Evolutionary conservation across 164 flowering plant genomes (phyloP).

Genomic region (Sextonia rubra): DNA sequence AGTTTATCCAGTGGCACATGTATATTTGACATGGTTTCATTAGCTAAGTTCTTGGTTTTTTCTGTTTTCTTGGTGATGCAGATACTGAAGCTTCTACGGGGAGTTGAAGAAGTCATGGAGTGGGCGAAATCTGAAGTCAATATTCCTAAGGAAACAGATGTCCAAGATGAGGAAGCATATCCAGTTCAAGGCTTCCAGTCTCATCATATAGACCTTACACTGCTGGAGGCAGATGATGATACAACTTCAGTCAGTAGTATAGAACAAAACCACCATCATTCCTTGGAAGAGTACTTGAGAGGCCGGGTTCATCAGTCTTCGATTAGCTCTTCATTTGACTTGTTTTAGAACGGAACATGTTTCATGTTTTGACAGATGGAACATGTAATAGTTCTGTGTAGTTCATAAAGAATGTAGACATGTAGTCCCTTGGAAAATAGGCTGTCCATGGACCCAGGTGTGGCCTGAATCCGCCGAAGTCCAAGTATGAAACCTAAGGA

Average conservation of each 20-base stretch:
- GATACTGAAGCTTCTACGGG: conserved; percentile 65
- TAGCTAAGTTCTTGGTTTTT: not conserved
- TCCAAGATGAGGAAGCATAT: conserved; percentile 65
- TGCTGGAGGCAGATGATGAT: conserved; percentile 62
- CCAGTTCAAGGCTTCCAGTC: conserved; percentile 56
- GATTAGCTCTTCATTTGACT: conserved; percentile 28
- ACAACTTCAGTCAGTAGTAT: conserved; percentile 49
- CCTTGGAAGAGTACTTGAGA: conserved; percentile 52
- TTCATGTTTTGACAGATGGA: no score
- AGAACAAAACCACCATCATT: conserved; percentile 40
- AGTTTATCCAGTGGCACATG: no score
- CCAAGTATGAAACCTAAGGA: no score
- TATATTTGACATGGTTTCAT: no score
- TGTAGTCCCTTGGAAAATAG: not conserved
- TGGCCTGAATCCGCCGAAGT: no score
- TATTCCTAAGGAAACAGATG: conserved; percentile 24
- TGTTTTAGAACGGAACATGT: not conserved
- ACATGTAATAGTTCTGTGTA: not conserved
- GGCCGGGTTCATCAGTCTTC: conserved; percentile 68
- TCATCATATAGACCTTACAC: conserved; percentile 55
- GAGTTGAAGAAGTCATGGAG: conserved; percentile 33
- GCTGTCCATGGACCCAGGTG: no score
- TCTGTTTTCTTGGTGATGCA: conserved; percentile 13
- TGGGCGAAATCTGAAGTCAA: conserved; percentile 17
- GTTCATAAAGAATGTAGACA: not conserved